Conservation (phyloP, 805 yeast species). For the Candida oleophila region DNA sequence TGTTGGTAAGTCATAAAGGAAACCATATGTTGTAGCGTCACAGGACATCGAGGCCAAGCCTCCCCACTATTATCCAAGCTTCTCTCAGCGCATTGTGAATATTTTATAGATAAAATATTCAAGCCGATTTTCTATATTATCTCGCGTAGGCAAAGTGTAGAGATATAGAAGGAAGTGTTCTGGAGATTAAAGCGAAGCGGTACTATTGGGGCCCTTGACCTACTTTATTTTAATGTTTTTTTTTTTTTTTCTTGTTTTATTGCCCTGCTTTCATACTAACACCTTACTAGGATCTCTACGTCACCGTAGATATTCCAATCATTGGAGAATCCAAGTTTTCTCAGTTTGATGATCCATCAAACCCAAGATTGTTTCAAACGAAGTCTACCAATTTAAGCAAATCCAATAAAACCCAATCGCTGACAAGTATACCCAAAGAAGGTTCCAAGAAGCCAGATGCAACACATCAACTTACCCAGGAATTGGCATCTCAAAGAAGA, state of each 20-base stretch:
- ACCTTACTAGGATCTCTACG: constrained; percentile 17
- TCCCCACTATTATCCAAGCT: too few species aligned
- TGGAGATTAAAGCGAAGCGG: background rate
- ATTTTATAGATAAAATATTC: background rate
- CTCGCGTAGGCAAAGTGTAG: background rate
- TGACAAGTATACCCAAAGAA: background rate
- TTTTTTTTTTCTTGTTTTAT: too few species aligned
- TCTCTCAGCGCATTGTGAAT: background rate
- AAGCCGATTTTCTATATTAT: background rate
- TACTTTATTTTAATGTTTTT: too few species aligned
- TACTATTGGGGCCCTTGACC: too few species aligned
- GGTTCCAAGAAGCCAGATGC: background rate
- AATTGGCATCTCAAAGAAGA: constrained; percentile 7
- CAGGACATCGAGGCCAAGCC: too few species aligned
- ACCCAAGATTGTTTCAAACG: background rate
- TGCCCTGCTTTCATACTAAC: constrained; percentile 5
- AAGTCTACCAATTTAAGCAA: constrained; percentile 4
- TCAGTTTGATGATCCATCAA: constrained; percentile 4
- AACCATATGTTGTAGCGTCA: background rate
- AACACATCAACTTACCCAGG: constrained; percentile 24
- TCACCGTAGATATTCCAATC: constrained; percentile 22
- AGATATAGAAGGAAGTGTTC: background rate
- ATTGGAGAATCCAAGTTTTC: constrained; percentile 8
- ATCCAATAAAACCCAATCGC: constrained; percentile 1
- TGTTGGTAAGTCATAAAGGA: constrained; percentile 1